These are phyloP conservation scores for Lunularia cruciata DNA, from an alignment of 225 moss, liverwort and hornwort species.

Conservation along the genomic window DNA sequence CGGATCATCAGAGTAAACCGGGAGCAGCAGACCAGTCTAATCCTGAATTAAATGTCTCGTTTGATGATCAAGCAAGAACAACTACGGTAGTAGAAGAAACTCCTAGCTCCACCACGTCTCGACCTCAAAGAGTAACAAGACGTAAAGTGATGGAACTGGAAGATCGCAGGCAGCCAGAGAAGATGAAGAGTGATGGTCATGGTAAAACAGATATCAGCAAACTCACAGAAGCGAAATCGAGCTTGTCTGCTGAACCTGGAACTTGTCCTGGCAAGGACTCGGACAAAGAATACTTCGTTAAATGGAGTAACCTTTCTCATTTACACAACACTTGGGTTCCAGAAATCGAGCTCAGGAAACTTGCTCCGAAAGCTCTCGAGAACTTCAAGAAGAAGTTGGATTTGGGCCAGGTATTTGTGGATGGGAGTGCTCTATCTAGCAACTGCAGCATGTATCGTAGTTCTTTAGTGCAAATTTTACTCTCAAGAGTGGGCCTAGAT, in stretches of 20 bases:
- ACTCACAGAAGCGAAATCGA: neutral
- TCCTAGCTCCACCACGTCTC: neutral
- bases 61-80: slow-evolving; percentile 26
- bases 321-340: slow-evolving; percentile 74
- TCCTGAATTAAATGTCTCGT: slow-evolving; percentile 18
- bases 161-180: slow-evolving; percentile 28
- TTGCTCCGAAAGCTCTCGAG: slow-evolving; percentile 65
- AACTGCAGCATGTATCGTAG: no score
- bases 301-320: slow-evolving; percentile 85
- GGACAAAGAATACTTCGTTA: slow-evolving; percentile 72
- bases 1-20: neutral
- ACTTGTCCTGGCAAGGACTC: neutral
- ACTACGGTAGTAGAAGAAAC: neutral
- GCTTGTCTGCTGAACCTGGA: neutral
- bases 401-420: slow-evolving; percentile 55
- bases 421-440: no score
- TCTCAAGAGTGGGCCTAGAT: no score
- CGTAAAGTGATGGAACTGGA: slow-evolving; percentile 25
- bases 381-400: slow-evolving; percentile 59
- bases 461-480: no score
- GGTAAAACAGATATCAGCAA: neutral
- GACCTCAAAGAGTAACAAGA: slow-evolving; percentile 9
- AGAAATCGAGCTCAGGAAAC: slow-evolving; percentile 63
- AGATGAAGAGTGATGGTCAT: slow-evolving; percentile 1
- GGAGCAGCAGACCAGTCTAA: slow-evolving; percentile 14